These are phyloP conservation scores for Trichophyton rubrum DNA, from an alignment of 2,329 filamentous ascomycete species.

Conservation along the genomic window DNA sequence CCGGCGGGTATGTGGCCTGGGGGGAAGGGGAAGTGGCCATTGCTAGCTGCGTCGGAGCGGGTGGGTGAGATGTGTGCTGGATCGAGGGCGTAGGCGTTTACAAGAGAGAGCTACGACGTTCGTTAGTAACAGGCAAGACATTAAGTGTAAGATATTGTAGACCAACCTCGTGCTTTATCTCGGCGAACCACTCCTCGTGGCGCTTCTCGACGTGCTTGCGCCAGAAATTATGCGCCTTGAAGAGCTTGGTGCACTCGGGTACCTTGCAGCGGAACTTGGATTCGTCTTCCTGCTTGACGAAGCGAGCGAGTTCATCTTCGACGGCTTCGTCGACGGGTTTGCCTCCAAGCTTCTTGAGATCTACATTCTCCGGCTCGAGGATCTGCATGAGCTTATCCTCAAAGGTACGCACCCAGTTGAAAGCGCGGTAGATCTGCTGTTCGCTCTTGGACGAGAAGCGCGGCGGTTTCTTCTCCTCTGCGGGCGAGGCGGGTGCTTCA, in stretches of 20 bases:
- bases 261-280: constrained; percentile 95
- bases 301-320: constrained; percentile 73
- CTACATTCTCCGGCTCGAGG: constrained; percentile 74
- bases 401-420: constrained; percentile 98
- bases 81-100: constrained; percentile 90
- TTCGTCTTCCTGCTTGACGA: constrained; percentile 94
- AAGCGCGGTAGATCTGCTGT: constrained; percentile 84
- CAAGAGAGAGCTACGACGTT: constrained; percentile 57
- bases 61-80: constrained; percentile 90
- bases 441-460: constrained; percentile 64
- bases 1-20: constrained; percentile 65
- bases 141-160: neutral
- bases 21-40: constrained; percentile 80
- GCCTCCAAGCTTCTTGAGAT: constrained; percentile 82
- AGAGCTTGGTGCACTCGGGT: constrained; percentile 88
- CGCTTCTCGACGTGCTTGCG: constrained; percentile 95
- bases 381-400: constrained; percentile 94
- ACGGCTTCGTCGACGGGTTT: constrained; percentile 74
- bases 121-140: too few species aligned
- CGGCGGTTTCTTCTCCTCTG: constrained; percentile 59
- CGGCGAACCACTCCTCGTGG: constrained; percentile 75
- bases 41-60: constrained; percentile 84
- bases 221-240: constrained; percentile 97
- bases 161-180: constrained; percentile 65
- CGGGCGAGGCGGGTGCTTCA: constrained; percentile 45